phyloP scores from a whole-genome alignment of 2,329 filamentous ascomycete genomes.

The Nothopassalora personata region DNA sequence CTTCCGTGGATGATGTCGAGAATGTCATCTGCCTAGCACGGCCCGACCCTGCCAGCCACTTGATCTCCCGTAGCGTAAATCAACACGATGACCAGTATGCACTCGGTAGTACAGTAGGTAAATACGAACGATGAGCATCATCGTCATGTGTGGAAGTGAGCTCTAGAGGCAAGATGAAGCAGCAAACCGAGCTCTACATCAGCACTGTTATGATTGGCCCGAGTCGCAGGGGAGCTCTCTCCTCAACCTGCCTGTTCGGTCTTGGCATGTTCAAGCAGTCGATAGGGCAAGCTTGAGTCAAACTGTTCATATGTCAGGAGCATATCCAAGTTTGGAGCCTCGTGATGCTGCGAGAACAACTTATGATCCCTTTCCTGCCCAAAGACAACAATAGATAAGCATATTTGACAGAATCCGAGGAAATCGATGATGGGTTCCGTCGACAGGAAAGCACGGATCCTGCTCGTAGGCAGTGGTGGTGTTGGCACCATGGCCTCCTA shows the following conservation, averaged over 20 bases:
- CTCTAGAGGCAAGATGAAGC: no score
- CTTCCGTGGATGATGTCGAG: no score
- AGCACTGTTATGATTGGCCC: background rate
- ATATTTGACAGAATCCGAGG: background rate
- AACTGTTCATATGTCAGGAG: background rate
- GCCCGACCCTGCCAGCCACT: no score
- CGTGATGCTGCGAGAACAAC: no score
- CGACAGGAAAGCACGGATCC: constrained; percentile 37
- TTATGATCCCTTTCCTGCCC: no score
- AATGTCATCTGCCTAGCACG: no score
- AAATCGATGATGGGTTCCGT: constrained; percentile 9
- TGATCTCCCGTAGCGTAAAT: no score
- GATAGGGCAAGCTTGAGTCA: constrained; percentile 1
- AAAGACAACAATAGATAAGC: no score
- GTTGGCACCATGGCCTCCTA: constrained; percentile 54
- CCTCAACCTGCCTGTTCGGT: constrained; percentile 5
- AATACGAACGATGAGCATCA: no score
- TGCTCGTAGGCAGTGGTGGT: constrained; percentile 52
- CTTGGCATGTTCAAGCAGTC: background rate
- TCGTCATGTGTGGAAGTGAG: no score
- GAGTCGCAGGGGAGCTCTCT: constrained; percentile 4
- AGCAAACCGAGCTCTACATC: background rate
- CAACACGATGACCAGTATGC: no score
- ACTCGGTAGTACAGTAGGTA: no score
- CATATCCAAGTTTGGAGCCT: background rate